A percentile compares a stretch with the other conserved stretches of the same genome.
These are phyloP conservation scores for Aspergillus diversus DNA, from an alignment of 495 filamentous ascomycete species.

Conservation along the genomic window DNA sequence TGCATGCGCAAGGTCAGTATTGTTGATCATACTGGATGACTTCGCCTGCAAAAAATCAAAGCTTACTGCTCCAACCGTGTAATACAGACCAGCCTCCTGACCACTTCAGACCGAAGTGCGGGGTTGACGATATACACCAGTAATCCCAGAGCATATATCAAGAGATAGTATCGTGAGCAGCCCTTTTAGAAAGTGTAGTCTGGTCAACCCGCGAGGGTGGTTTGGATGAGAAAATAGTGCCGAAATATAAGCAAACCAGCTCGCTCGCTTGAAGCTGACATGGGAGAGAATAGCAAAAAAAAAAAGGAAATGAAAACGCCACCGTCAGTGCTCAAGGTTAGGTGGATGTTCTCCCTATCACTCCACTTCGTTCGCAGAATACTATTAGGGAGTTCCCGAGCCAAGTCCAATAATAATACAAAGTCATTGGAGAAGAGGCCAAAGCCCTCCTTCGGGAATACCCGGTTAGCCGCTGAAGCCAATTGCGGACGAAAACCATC, in stretches of 20 bases:
- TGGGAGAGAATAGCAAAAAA: not conserved
- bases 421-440: constrained; percentile 1
- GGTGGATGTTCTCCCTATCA: constrained; percentile 2
- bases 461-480: constrained; percentile 12
- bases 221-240: not conserved
- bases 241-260: not conserved
- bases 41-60: not conserved
- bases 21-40: not conserved
- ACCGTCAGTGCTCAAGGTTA: constrained; percentile 15
- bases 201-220: not conserved
- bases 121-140: not conserved
- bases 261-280: not conserved
- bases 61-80: not conserved
- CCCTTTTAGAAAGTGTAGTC: no score
- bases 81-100: not conserved
- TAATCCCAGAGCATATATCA: not conserved
- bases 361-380: constrained; percentile 21
- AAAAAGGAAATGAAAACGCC: constrained; percentile 15
- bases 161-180: not conserved
- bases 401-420: constrained; percentile 15
- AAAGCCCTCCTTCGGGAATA: constrained; percentile 12
- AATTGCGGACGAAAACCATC: not conserved
- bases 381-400: constrained; percentile 11
- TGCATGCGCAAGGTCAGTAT: no score
- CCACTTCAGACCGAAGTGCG: not conserved